Evolutionary conservation across 2,329 filamentous ascomycete species (phyloP), one percentile per base, ranked within the genome.

Genomic region (Gaeumannomyces sp.): DNA sequence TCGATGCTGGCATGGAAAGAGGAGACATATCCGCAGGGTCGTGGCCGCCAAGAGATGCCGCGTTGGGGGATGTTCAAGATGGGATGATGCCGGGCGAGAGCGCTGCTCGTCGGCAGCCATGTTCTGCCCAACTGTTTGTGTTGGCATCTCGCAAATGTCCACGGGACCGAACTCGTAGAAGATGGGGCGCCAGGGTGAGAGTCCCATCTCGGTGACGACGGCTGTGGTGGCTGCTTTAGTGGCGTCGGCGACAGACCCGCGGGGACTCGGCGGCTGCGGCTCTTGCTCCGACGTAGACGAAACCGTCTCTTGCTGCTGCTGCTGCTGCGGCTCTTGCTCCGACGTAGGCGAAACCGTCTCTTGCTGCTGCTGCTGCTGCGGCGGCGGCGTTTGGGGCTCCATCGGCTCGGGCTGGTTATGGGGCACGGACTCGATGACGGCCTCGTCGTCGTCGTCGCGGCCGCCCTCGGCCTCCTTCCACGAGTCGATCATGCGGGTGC

Each of bases 401-500:
- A 72, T 69, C 33, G 70, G 71, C 64, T 79, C 75, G 6, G n/a
- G 19, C 31, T 72, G 27, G 29, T 35, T 27, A 56, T 27, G 8
- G 31, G 63, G 57, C 0, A 65, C 56, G 0, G 59, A 65, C 31
- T 69, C 64, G 50, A 66, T 73, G 66, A 68, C 73, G 63, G 72
- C 77, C 38, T 85, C 80, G 25, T 86, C 85, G 22, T 90, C 86
- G n/a, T 88, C 84, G 61, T 85, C 85, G 64, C 85, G 85, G 22
- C 83, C 80, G 57, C 82, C 80, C 68, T 96, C 92, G 65, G 91
- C 89, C 64, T 96, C 91, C 73, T 94, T 92, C 79, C 91, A 92
- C 65, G 94, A 93, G 74, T 99, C 93, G 71, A 98, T 86, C 88
- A 99, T 90, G 80, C 97, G 95, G 0, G 94, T 97, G 8, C 95